Evolutionary conservation across 345 rosid species (phyloP).

Genomic region (Euclidium syriacum): DNA sequence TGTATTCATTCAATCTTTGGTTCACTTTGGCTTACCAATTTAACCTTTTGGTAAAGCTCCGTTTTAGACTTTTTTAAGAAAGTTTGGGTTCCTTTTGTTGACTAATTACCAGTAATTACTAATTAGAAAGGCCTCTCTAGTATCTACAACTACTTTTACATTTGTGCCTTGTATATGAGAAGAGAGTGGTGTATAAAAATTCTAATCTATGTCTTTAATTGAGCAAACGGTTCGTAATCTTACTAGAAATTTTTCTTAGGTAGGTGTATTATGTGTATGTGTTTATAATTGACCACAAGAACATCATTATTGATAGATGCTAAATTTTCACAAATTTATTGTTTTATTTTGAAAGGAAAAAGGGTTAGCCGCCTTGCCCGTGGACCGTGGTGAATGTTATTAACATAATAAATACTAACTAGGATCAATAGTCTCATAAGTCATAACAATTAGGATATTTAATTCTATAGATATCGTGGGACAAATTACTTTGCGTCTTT

Average conservation of each 20-base stretch:
- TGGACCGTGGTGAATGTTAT: neutral
- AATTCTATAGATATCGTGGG: neutral
- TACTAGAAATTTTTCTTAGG: no score
- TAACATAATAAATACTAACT: neutral
- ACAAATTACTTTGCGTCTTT: slow-evolving; percentile 2
- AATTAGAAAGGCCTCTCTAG: neutral
- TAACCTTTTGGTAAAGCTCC: neutral
- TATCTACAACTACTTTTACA: neutral
- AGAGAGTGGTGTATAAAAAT: no score
- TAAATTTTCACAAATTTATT: neutral
- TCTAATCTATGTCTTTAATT: no score
- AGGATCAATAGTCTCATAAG: neutral
- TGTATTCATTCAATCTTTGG: neutral
- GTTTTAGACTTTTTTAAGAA: neutral
- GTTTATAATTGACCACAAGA: no score
- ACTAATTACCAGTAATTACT: no score
- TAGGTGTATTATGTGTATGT: no score
- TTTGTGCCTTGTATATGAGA: neutral
- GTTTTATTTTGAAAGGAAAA: neutral
- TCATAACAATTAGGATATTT: neutral
- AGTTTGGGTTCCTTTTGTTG: no score
- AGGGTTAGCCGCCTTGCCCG: no score
- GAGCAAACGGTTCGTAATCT: no score
- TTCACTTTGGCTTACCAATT: neutral
- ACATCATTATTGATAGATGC: neutral